These are phyloP conservation scores for Wallacemonas sp. DNA, from an alignment of 208 protist genomes.

Conservation along the genomic window DNA sequence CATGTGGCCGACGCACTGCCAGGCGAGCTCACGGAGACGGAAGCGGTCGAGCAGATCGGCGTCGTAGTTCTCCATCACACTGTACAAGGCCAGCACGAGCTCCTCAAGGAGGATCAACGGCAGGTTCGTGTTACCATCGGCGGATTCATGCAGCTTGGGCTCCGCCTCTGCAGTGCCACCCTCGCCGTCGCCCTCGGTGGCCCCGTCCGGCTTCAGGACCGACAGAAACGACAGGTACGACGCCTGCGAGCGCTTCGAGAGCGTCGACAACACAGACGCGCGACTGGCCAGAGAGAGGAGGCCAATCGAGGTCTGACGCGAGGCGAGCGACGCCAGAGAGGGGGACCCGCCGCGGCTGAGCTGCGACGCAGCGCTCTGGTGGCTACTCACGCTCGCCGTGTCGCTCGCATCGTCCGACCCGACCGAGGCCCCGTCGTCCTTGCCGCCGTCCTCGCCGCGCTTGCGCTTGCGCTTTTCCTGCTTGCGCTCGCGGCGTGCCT, in stretches of 20 bases:
- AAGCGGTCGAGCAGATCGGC: constrained; percentile 42
- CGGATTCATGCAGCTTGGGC: constrained; percentile 67
- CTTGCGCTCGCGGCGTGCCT: constrained; percentile 30
- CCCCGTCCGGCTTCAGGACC: constrained; percentile 52
- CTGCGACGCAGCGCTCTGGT: no score
- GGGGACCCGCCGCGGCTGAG: no score
- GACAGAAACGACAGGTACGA: constrained; percentile 85
- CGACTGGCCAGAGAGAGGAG: constrained; percentile 62
- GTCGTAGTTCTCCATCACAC: constrained; percentile 50
- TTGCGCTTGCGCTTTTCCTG: constrained; percentile 2
- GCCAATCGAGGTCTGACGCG: constrained; percentile 23
- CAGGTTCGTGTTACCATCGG: constrained; percentile 88
- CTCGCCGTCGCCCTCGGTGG: neutral
- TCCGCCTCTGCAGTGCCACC: constrained; percentile 13
- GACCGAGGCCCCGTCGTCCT: constrained; percentile 2
- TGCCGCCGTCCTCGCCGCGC: neutral
- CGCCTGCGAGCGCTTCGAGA: constrained; percentile 69
- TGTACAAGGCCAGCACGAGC: constrained; percentile 61
- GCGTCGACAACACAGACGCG: constrained; percentile 78
- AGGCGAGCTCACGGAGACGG: constrained; percentile 61
- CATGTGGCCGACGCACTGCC: constrained; percentile 69
- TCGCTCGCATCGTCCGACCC: neutral
- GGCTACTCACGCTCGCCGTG: constrained; percentile 21
- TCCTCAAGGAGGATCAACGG: constrained; percentile 89
- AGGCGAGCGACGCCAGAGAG: constrained; percentile 30